A percentile compares a stretch with the other conserved stretches of the same genome.
These are phyloP conservation scores for Fomitopsis pulvina DNA, from an alignment of 768 basidiomycete species.

Conservation along the genomic window DNA sequence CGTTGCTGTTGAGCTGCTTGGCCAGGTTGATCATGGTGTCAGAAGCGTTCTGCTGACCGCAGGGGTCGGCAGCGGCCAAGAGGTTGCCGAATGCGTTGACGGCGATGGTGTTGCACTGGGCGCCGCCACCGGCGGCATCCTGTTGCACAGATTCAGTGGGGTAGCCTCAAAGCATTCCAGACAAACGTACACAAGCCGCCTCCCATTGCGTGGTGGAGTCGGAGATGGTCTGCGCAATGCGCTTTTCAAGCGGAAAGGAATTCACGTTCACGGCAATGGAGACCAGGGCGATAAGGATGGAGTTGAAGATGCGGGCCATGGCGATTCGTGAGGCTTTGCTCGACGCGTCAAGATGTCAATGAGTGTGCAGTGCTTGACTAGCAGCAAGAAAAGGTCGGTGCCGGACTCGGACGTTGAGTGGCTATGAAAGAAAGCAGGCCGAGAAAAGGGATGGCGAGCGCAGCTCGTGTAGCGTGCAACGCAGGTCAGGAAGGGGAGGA, in stretches of 20 bases:
- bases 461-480: slow-evolving; percentile 6
- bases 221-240: slow-evolving; percentile 42
- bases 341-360: neutral
- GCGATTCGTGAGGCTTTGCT: neutral
- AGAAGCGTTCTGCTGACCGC: slow-evolving; percentile 42
- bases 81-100: slow-evolving; percentile 51
- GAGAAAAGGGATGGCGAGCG: slow-evolving; percentile 1
- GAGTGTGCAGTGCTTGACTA: neutral
- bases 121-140: slow-evolving; percentile 48
- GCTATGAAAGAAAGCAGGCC: slow-evolving; percentile 2
- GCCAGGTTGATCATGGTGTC: slow-evolving; percentile 46
- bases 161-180: neutral
- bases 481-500: neutral
- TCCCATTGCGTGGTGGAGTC: slow-evolving; percentile 46
- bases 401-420: neutral
- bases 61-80: slow-evolving; percentile 39
- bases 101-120: slow-evolving; percentile 52
- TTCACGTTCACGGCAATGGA: slow-evolving; percentile 21
- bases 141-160: slow-evolving; percentile 17
- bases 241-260: slow-evolving; percentile 32
- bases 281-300: slow-evolving; percentile 26
- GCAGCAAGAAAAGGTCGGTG: neutral
- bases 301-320: slow-evolving; percentile 27
- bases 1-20: slow-evolving; percentile 37
- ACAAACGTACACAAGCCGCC: slow-evolving; percentile 41